Evolutionary conservation across 2,329 filamentous ascomycete genomes (phyloP).

Genomic region (Sordariomycetes sp.): DNA sequence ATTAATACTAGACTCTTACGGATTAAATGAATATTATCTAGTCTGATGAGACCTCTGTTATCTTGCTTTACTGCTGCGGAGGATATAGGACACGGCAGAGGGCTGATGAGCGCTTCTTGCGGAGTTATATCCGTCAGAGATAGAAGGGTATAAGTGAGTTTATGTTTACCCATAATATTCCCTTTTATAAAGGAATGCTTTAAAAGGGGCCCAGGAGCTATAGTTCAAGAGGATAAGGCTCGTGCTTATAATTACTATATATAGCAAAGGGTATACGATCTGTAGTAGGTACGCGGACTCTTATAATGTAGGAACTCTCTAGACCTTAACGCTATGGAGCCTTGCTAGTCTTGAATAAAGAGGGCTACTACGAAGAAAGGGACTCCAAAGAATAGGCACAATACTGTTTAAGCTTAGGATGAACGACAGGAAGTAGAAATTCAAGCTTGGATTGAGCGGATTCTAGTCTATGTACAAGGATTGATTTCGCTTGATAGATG

Average conservation of each 20-base stretch:
- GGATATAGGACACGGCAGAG: constrained; percentile 7
- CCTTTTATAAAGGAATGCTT: constrained; percentile 8
- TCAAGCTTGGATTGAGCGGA: background rate
- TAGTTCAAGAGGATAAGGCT: constrained; percentile 10
- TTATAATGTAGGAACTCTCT: constrained; percentile 7
- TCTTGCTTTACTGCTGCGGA: constrained; percentile 6
- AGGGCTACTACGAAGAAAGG: constrained; percentile 7
- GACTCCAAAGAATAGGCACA: too few species aligned
- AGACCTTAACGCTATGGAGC: constrained; percentile 9
- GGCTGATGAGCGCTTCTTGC: constrained; percentile 5
- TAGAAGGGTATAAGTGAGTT: constrained; percentile 9
- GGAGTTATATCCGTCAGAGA: constrained; percentile 4
- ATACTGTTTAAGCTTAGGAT: constrained; percentile 4
- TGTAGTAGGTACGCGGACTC: constrained; percentile 5
- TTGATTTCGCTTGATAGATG: background rate
- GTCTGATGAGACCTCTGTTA: constrained; percentile 9
- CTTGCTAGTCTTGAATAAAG: constrained; percentile 9
- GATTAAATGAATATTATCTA: constrained; percentile 11
- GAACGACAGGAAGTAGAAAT: constrained; percentile 5
- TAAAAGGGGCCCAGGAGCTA: background rate
- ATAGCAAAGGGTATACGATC: constrained; percentile 6
- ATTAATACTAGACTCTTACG: constrained; percentile 8
- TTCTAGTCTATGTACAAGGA: constrained; percentile 2
- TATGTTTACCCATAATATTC: constrained; percentile 8
- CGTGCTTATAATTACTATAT: constrained; percentile 5